Conservation (phyloP, 2,329 filamentous ascomycete genomes). For the Diaporthe humulicola region DNA sequence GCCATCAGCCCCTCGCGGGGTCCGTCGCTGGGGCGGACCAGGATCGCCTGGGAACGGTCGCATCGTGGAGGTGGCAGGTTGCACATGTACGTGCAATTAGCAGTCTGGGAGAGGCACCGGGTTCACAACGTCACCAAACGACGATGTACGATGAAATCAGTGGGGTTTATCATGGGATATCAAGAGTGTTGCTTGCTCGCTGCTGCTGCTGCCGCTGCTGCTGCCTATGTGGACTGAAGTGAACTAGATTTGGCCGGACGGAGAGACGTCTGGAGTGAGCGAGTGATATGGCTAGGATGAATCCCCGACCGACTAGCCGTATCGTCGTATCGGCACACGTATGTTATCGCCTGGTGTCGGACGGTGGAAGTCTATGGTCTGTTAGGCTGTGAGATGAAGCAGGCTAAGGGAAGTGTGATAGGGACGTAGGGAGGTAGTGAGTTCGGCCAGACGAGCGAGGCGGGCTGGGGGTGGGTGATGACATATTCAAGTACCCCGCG, state of each 20-base stretch:
- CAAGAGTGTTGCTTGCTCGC: background rate
- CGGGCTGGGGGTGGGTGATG: conserved; percentile 5
- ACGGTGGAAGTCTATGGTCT: background rate
- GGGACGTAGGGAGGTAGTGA: background rate
- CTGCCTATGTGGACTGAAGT: conserved; percentile 1
- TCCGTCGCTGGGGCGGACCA: conserved; percentile 55
- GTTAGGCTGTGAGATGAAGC: conserved; percentile 15
- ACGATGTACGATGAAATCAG: conserved; percentile 3
- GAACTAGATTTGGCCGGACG: background rate
- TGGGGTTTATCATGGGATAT: conserved; percentile 31
- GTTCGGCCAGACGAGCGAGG: background rate
- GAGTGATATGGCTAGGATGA: background rate
- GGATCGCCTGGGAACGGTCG: conserved; percentile 59
- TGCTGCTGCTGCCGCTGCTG: background rate
- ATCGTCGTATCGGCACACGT: background rate
- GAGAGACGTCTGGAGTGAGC: background rate
- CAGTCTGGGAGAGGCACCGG: background rate
- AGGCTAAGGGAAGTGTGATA: conserved; percentile 29
- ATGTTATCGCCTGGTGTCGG: background rate
- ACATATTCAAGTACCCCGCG: conserved; percentile 32
- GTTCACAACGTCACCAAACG: conserved; percentile 14
- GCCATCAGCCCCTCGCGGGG: conserved; percentile 55
- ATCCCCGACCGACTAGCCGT: conserved; percentile 12
- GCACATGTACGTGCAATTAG: conserved; percentile 37
- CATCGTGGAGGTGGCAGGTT: conserved; percentile 48